Conservation (phyloP, 164 flowering plant species). For the Nymphaea colorata region DNA sequence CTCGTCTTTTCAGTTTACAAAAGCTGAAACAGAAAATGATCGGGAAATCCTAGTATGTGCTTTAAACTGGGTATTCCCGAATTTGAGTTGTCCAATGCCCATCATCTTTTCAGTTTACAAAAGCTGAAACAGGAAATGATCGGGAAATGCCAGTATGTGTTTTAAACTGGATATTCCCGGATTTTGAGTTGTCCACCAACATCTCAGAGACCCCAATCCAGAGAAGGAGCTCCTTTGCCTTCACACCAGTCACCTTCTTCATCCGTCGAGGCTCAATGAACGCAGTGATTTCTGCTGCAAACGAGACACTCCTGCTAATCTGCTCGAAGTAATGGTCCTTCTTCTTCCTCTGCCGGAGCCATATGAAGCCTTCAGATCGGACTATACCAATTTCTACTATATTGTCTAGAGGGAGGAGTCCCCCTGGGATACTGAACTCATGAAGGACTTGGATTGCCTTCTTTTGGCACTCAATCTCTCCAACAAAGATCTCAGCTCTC, state of each 20-base stretch:
- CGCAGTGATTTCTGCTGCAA: conserved; percentile 15
- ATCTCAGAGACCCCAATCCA: conserved; percentile 27
- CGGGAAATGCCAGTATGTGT: conserved; percentile 21
- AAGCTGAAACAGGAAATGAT: conserved; percentile 15
- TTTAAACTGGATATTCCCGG: conserved; percentile 25
- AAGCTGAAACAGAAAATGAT: not conserved
- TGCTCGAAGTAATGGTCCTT: conserved; percentile 25
- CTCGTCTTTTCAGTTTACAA: no score
- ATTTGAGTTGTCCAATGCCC: conserved; percentile 15
- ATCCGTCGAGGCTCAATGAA: conserved; percentile 13
- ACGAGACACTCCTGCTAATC: conserved; percentile 21
- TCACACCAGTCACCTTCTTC: conserved; percentile 27
- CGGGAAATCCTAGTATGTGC: conserved; percentile 16
- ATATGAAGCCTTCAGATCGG: conserved; percentile 22
- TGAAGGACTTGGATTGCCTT: conserved; percentile 6
- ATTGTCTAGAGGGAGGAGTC: conserved; percentile 20
- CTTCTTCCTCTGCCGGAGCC: conserved; percentile 25
- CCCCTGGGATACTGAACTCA: conserved; percentile 21
- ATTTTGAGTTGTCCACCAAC: conserved; percentile 14
- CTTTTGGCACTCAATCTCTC: not conserved
- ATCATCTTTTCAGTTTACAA: no score
- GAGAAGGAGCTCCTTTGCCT: conserved; percentile 27
- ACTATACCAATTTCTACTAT: conserved; percentile 21
- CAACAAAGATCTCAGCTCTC: not conserved
- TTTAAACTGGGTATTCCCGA: conserved; percentile 26